These are phyloP conservation scores for Trypanosoma mega DNA, from an alignment of 208 protist species.

Conservation along the genomic window DNA sequence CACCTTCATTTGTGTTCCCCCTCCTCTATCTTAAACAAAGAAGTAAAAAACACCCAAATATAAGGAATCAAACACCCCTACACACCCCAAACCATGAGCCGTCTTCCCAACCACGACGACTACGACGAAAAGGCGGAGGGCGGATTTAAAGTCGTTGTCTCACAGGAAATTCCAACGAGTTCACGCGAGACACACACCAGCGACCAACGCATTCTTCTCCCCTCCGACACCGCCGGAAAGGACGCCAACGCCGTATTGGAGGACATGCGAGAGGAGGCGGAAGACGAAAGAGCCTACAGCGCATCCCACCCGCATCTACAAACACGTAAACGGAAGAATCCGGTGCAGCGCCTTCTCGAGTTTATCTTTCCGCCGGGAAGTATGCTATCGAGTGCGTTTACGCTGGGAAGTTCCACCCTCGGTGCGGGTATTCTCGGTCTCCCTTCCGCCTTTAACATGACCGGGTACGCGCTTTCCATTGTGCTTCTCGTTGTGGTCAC, in stretches of 20 bases:
- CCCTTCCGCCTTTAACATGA: constrained; percentile 20
- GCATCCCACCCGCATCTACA: neutral
- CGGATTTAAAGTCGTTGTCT: neutral
- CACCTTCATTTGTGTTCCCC: no score
- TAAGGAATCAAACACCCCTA: no score
- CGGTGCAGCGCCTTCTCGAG: neutral
- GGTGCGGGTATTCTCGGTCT: constrained; percentile 25
- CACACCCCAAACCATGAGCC: no score
- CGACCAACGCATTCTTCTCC: neutral
- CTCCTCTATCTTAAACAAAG: no score
- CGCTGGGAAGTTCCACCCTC: constrained; percentile 17
- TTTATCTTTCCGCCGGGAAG: constrained; percentile 17
- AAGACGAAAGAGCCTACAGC: neutral
- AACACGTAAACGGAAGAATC: neutral
- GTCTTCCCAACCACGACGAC: neutral
- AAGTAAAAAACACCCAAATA: no score
- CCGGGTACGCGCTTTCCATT: constrained; percentile 11
- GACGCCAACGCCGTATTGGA: neutral
- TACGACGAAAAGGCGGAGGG: constrained; percentile 1
- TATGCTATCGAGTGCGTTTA: constrained; percentile 18
- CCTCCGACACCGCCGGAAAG: neutral
- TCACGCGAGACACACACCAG: no score
- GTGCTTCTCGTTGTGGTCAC: constrained; percentile 14
- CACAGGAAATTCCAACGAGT: no score
- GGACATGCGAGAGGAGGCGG: neutral